Base-by-base conservation (phyloP, 1,284 basidiomycete species). In the Leccinum subrobustum region DNA sequence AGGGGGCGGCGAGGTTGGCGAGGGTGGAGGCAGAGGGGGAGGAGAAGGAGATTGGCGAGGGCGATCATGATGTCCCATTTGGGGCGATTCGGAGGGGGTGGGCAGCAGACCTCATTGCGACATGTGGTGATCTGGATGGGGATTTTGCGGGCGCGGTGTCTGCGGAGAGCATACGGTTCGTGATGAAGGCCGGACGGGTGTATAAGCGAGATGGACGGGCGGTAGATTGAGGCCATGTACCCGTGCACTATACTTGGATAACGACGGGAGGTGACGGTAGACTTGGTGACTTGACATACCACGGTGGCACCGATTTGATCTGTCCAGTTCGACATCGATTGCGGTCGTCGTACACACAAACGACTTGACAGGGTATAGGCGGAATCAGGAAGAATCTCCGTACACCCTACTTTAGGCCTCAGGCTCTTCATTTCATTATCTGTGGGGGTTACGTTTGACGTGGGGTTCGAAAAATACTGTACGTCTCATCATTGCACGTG, bases 41-140 rank as follows among this genome's bases (percentile, higher is more conserved):
- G 52, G 67, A 64, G 52, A 62, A 67, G 16, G 42, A 44, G n/a
- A 20, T 44, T 42, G 72, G 51, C 14, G 29, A 73, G 31, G 83
- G 78, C 7, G 85, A 87, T 63, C 81, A 86, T 57, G 84, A 80
- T 27, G 76, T 83, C 6, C 81, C 80, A n/a, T 87, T 87, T 67
- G 86, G 86, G 5, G 78, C 71, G 39, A 68, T 87, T 33, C 72
- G 70, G 52, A 71, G 71, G 53, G 84, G 85, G 4, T 88, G 83
- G 72, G 80, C 82, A 8, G 87, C 84, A 39, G 87, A 88, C 70
- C 74, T 87, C 50, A 77, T 86, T 60, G 84, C 79, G 14, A 77
- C 82, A n/a, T 71, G 71, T 20, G 82, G 82, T 11, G 77, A 81
- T 64, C 61, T 85, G n/a, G 79, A 79, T 61, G 68, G 74, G 18